These are phyloP conservation scores for Suillus lakei DNA, from an alignment of 768 basidiomycete genomes.

Conservation along the genomic window DNA sequence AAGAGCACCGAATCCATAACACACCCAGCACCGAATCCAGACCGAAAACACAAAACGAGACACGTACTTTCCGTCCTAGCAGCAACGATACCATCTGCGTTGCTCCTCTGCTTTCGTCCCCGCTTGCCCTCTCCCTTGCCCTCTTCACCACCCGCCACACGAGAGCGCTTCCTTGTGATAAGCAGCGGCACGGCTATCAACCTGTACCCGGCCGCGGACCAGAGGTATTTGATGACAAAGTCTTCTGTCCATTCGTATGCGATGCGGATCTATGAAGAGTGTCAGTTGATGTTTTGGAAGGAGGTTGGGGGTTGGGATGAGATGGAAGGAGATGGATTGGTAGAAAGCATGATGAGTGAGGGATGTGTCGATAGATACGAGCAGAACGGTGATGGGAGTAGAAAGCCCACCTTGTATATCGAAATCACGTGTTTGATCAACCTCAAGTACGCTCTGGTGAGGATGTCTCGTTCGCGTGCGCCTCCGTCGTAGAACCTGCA, in stretches of 20 bases:
- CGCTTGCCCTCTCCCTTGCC: constrained; percentile 21
- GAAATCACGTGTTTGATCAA: constrained; percentile 89
- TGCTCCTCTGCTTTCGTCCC: constrained; percentile 7
- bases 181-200: constrained; percentile 91
- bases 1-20: background rate
- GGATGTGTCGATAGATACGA: no score
- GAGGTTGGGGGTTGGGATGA: background rate
- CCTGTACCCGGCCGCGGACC: constrained; percentile 91
- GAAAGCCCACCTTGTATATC: constrained; percentile 93
- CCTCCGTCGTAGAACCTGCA: constrained; percentile 91
- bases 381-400: no score
- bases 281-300: background rate
- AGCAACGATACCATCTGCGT: constrained; percentile 44
- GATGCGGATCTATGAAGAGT: constrained; percentile 69
- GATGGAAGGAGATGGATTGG: background rate
- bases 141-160: constrained; percentile 15
- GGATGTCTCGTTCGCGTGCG: constrained; percentile 77
- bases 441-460: constrained; percentile 77
- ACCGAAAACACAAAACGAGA: no score
- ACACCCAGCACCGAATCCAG: background rate
- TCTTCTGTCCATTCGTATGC: constrained; percentile 97
- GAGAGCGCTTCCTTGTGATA: constrained; percentile 53
- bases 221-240: constrained; percentile 94
- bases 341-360: background rate
- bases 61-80: constrained; percentile 53